A percentile compares a stretch with the other conserved stretches of the same genome.
Evolutionary conservation across 2,329 filamentous ascomycete genomes (phyloP).

Genomic region (Ceratocystiopsis brevicomis): DNA sequence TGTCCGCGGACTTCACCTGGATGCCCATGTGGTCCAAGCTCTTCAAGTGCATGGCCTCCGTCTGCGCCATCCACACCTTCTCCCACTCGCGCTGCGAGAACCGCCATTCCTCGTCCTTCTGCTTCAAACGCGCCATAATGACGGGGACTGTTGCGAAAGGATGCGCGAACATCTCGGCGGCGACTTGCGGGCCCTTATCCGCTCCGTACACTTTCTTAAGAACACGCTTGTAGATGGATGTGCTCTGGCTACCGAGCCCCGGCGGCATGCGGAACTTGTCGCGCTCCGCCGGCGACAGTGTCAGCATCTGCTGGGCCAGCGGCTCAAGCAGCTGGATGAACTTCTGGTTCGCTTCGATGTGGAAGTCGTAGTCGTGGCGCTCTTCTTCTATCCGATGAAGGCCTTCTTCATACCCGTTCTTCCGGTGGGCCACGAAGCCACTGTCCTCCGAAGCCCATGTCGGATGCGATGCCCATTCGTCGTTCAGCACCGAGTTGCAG

Average conservation of each 20-base stretch:
- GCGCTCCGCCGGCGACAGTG: conserved; percentile 55
- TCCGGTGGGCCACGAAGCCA: conserved; percentile 91
- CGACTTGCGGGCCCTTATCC: conserved; percentile 67
- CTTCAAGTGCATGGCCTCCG: conserved; percentile 84
- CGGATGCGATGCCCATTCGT: conserved; percentile 95
- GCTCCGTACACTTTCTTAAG: conserved; percentile 92
- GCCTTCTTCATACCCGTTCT: conserved; percentile 87
- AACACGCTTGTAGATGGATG: conserved; percentile 90
- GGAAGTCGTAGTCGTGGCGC: conserved; percentile 94
- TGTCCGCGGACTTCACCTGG: conserved; percentile 71
- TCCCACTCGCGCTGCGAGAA: conserved; percentile 92
- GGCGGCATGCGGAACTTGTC: conserved; percentile 59
- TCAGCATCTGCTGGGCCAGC: conserved; percentile 74
- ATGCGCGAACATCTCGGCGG: conserved; percentile 66
- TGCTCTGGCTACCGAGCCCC: conserved; percentile 78
- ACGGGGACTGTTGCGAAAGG: conserved; percentile 81
- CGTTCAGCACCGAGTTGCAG: conserved; percentile 82
- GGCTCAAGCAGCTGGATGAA: conserved; percentile 94
- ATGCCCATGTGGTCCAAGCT: conserved; percentile 95
- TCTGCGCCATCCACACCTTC: conserved; percentile 95
- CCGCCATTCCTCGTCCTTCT: conserved; percentile 95
- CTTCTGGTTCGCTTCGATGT: conserved; percentile 86
- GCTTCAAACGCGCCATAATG: conserved; percentile 73
- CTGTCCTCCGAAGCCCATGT: conserved; percentile 98
- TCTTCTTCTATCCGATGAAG: conserved; percentile 95